Evolutionary conservation across 177 flowering plant genomes (phyloP).

Genomic region (Telopea speciosissima): DNA sequence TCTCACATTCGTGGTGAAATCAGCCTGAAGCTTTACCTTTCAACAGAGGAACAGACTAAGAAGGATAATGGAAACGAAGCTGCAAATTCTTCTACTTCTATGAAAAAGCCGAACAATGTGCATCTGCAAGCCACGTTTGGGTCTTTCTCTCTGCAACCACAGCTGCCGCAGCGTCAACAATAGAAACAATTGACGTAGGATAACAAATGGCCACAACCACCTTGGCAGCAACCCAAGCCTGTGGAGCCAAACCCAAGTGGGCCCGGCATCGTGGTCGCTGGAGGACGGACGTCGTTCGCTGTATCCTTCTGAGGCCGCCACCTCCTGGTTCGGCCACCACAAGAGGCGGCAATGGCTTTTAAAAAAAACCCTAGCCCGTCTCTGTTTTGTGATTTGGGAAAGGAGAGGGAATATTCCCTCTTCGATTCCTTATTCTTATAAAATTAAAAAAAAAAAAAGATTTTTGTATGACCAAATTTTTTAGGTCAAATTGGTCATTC

Average conservation of each 20-base stretch:
- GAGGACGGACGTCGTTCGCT: no score
- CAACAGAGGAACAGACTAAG: constrained; percentile 6
- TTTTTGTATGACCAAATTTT: no score
- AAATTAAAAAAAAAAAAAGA: no score
- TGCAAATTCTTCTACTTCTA: not conserved
- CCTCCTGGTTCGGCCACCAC: no score
- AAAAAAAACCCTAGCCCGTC: no score
- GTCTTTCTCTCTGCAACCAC: not conserved
- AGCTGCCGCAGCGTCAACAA: not conserved
- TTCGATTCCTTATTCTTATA: no score
- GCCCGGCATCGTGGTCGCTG: no score
- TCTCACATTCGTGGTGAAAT: constrained; percentile 31
- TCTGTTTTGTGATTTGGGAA: no score
- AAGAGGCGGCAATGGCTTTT: no score
- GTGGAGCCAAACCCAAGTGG: constrained; percentile 8
- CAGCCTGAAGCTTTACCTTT: constrained; percentile 21
- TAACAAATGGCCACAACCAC: not conserved
- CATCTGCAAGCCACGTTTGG: not conserved
- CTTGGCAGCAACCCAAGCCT: constrained; percentile 10
- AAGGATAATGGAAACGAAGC: not conserved
- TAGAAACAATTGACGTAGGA: not conserved
- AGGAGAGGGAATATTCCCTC: no score
- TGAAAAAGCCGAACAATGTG: not conserved
- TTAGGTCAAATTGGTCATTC: no score
- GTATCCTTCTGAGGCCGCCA: no score